Conservation (phyloP, 2,329 filamentous ascomycete genomes). For the Penicillium sp. region DNA sequence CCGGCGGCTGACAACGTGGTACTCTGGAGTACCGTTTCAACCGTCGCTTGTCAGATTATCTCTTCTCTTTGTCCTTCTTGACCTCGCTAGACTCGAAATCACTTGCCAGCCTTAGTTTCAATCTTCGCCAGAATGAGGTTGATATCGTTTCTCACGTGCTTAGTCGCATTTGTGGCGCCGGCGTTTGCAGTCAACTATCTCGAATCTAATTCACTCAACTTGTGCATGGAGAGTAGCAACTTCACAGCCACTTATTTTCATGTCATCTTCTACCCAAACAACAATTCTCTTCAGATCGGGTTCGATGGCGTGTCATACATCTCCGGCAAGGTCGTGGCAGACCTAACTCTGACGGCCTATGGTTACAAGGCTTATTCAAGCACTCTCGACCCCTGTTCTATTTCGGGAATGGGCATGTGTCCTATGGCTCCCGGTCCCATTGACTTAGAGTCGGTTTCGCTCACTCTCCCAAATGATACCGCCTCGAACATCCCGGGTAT, state of each 20-base stretch:
- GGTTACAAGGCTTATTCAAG: constrained; percentile 71
- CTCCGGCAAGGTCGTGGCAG: constrained; percentile 76
- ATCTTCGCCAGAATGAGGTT: constrained; percentile 33
- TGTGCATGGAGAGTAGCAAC: constrained; percentile 79
- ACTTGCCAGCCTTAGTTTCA: neutral
- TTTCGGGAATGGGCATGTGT: constrained; percentile 72
- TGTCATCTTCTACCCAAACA: constrained; percentile 65
- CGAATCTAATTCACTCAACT: constrained; percentile 78
- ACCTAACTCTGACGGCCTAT: constrained; percentile 76
- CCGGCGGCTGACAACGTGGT: constrained; percentile 35
- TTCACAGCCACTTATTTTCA: constrained; percentile 90
- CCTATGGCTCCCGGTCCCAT: constrained; percentile 87
- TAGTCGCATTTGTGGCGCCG: constrained; percentile 46
- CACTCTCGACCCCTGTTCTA: constrained; percentile 73
- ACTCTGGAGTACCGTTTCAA: constrained; percentile 31
- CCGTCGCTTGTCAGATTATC: constrained; percentile 11
- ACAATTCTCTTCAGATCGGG: constrained; percentile 70
- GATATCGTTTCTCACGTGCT: constrained; percentile 33
- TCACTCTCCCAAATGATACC: constrained; percentile 59
- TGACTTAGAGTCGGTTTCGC: constrained; percentile 67
- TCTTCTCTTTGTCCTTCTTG: constrained; percentile 14
- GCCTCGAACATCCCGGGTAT: constrained; percentile 74
- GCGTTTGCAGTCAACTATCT: constrained; percentile 68
- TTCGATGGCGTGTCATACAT: constrained; percentile 83
- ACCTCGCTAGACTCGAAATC: constrained; percentile 8